Percentiles rank a stretch among this genome's conserved stretches.
Evolutionary conservation across 2,329 filamentous ascomycete genomes (phyloP).

Genomic region (Stachybotrys elegans): DNA sequence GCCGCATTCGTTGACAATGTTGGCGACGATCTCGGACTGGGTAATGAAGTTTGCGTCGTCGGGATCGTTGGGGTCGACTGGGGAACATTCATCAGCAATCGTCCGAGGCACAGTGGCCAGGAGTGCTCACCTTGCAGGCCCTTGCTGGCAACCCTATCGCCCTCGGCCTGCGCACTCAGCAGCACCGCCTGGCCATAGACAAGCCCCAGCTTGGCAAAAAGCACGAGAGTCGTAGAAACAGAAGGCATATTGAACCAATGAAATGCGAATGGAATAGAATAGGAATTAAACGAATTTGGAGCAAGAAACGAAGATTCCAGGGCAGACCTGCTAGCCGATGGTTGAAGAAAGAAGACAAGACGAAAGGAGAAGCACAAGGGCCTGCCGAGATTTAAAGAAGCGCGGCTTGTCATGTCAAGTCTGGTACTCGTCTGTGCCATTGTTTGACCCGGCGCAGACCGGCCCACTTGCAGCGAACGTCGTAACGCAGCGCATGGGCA

Average conservation of each 20-base stretch:
- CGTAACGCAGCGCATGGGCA: no score
- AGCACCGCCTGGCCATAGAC: neutral
- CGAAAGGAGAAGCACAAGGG: no score
- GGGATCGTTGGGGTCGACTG: conserved; percentile 1
- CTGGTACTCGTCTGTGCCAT: no score
- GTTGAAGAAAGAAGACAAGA: no score
- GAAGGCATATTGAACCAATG: conserved; percentile 1
- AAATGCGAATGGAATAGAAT: no score
- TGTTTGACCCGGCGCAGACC: no score
- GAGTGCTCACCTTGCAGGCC: neutral
- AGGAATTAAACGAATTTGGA: no score
- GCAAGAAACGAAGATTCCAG: no score
- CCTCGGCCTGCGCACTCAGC: neutral
- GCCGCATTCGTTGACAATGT: conserved; percentile 2
- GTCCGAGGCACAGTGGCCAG: neutral
- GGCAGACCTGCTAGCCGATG: no score
- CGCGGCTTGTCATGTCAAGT: no score
- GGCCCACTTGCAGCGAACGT: no score
- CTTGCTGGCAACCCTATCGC: neutral
- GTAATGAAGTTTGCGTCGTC: conserved; percentile 1
- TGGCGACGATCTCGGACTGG: neutral
- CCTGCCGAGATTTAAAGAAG: no score
- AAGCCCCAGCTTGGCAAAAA: neutral
- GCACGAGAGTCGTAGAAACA: neutral
- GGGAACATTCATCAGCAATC: neutral